phyloP scores from a whole-genome alignment of 805 yeast genomes.

The Candida koratica region DNA sequence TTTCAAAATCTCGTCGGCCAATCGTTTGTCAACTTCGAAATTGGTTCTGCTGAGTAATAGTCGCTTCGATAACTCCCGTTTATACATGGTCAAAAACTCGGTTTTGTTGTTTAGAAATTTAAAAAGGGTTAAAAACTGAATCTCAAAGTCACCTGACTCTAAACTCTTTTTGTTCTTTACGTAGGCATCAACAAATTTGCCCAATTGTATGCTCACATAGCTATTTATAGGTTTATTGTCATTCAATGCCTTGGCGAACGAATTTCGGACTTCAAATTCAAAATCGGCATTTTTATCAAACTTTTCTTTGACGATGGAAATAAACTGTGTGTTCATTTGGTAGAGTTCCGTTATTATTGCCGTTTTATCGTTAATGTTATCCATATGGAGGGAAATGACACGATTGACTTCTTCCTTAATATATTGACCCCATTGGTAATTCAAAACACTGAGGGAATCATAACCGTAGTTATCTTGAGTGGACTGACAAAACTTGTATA shows the following conservation, averaged over 20 bases:
- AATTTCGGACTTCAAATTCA: slow-evolving; percentile 29
- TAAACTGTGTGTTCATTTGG: slow-evolving; percentile 5
- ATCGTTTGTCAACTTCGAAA: slow-evolving; percentile 21
- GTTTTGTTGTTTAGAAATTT: slow-evolving; percentile 31
- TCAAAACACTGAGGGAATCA: slow-evolving; percentile 20
- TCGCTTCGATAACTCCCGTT: slow-evolving; percentile 35
- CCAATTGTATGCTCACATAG: slow-evolving; percentile 20
- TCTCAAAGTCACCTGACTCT: slow-evolving; percentile 16
- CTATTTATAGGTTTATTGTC: slow-evolving; percentile 14
- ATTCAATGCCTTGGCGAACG: slow-evolving; percentile 22
- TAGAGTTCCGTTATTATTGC: slow-evolving; percentile 1
- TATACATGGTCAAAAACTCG: slow-evolving; percentile 29
- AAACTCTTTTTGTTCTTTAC: slow-evolving; percentile 17
- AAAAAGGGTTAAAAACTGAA: slow-evolving; percentile 25
- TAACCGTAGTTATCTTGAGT: slow-evolving; percentile 19
- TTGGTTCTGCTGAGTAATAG: slow-evolving; percentile 22
- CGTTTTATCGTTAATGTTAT: not conserved
- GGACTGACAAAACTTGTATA: slow-evolving; percentile 19
- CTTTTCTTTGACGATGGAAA: slow-evolving; percentile 2
- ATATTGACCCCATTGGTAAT: slow-evolving; percentile 25
- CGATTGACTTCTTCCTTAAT: slow-evolving; percentile 6
- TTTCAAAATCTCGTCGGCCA: slow-evolving; percentile 22
- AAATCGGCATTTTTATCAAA: slow-evolving; percentile 20
- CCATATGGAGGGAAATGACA: not conserved
- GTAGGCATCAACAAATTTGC: slow-evolving; percentile 30